A percentile compares a stretch with the other conserved stretches of the same genome.
Conservation (phyloP, 768 basidiomycete species). For the Hericium rajendrae region DNA sequence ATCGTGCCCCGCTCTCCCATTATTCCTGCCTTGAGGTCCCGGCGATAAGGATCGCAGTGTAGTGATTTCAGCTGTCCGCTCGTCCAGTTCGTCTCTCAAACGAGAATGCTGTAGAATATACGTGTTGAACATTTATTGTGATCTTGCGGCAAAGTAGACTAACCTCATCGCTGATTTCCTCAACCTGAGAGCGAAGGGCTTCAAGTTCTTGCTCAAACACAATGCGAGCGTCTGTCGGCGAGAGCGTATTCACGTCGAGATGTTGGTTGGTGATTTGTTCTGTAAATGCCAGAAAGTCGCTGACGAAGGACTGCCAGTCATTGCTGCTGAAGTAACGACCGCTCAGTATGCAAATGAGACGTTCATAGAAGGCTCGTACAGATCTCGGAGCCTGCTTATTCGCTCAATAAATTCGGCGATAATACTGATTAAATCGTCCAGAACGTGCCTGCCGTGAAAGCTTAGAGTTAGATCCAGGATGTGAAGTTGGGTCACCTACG, state of each 20-base stretch:
- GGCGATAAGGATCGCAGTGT: slow-evolving; percentile 46
- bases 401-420: background rate
- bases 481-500: slow-evolving; percentile 32
- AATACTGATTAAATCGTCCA: background rate
- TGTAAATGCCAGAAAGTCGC: slow-evolving; percentile 49
- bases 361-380: background rate
- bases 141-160: slow-evolving; percentile 2
- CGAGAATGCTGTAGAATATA: slow-evolving; percentile 32
- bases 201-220: slow-evolving; percentile 54
- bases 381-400: background rate
- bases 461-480: background rate
- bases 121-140: background rate
- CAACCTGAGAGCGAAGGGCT: slow-evolving; percentile 45
- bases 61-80: slow-evolving; percentile 60
- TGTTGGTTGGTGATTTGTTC: slow-evolving; percentile 58
- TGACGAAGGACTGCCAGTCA: slow-evolving; percentile 54
- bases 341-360: background rate
- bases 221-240: slow-evolving; percentile 25
- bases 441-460: background rate
- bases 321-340: slow-evolving; percentile 38
- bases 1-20: slow-evolving; percentile 47
- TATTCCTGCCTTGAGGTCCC: slow-evolving; percentile 27
- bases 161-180: slow-evolving; percentile 61
- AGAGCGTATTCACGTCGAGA: slow-evolving; percentile 40
- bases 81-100: slow-evolving; percentile 44